phyloP scores from a whole-genome alignment of 495 filamentous ascomycete species.

The Penicillium canescens region DNA sequence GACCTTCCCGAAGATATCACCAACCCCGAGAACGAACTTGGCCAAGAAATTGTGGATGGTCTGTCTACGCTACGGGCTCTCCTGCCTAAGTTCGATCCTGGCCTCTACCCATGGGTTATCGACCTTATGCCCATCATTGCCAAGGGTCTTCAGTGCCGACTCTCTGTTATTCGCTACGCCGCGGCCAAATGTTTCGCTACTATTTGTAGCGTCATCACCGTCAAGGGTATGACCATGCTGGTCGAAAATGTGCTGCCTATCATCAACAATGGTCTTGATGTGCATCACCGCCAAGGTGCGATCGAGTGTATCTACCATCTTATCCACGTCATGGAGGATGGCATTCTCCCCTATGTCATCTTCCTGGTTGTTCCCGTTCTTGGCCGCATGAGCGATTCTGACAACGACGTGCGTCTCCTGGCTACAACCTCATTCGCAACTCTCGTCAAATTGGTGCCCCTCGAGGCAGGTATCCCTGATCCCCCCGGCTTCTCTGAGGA shows the following conservation, averaged over 20 bases:
- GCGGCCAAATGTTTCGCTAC: conserved; percentile 98
- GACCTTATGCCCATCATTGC: conserved; percentile 82
- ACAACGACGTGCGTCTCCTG: conserved; percentile 90
- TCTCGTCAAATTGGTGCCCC: conserved; percentile 95
- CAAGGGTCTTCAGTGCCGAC: conserved; percentile 78
- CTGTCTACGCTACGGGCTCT: conserved; percentile 90
- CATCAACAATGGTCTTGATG: conserved; percentile 83
- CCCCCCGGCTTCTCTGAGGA: conserved; percentile 89
- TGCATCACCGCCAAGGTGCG: conserved; percentile 85
- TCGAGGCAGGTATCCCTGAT: conserved; percentile 96
- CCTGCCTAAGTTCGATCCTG: conserved; percentile 74
- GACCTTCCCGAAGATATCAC: conserved; percentile 66
- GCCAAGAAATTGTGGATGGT: conserved; percentile 90
- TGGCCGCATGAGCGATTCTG: conserved; percentile 98
- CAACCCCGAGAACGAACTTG: conserved; percentile 67
- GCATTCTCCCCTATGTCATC: conserved; percentile 95
- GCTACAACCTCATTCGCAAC: conserved; percentile 97
- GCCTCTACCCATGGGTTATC: conserved; percentile 75
- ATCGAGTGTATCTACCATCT: conserved; percentile 94
- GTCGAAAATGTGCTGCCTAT: conserved; percentile 90
- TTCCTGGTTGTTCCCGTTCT: conserved; percentile 98
- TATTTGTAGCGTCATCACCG: conserved; percentile 91
- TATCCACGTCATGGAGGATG: conserved; percentile 97
- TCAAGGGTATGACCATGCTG: conserved; percentile 92
- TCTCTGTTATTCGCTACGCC: conserved; percentile 92